Evolutionary conservation across 257 asterid species (phyloP).

Genomic region (Solanum tacnaense): DNA sequence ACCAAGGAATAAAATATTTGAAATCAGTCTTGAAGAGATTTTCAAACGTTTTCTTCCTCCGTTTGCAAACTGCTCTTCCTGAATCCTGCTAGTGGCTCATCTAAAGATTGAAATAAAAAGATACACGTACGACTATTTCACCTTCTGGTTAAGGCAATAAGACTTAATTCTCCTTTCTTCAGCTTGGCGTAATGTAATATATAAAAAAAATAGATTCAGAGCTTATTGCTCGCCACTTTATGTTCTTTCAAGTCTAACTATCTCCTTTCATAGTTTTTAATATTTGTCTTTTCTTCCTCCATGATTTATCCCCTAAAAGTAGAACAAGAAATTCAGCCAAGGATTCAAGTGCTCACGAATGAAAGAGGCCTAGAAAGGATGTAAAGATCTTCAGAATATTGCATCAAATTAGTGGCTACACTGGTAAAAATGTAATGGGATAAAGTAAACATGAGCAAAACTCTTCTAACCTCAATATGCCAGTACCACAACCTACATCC

Average conservation of each 20-base stretch:
- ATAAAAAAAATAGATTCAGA: background rate
- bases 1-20: background rate
- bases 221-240: background rate
- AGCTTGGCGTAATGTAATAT: background rate
- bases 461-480: conserved; percentile 66
- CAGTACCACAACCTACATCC: conserved; percentile 99
- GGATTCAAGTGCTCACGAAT: background rate
- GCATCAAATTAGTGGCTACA: background rate
- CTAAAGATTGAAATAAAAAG: background rate
- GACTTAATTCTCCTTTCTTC: background rate
- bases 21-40: background rate
- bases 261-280: background rate
- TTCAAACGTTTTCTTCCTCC: background rate
- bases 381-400: background rate
- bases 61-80: background rate
- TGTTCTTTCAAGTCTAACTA: background rate
- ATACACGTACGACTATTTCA: background rate
- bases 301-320: background rate
- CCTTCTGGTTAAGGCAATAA: background rate
- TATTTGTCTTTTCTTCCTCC: background rate
- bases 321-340: background rate
- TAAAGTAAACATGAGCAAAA: background rate
- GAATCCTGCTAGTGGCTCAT: background rate
- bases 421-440: background rate
- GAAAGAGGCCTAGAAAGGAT: background rate